Percentiles rank a stretch among this genome's conserved stretches.
Conservation (phyloP, 75 land plant genomes). For the Cupressus sempervirens region DNA sequence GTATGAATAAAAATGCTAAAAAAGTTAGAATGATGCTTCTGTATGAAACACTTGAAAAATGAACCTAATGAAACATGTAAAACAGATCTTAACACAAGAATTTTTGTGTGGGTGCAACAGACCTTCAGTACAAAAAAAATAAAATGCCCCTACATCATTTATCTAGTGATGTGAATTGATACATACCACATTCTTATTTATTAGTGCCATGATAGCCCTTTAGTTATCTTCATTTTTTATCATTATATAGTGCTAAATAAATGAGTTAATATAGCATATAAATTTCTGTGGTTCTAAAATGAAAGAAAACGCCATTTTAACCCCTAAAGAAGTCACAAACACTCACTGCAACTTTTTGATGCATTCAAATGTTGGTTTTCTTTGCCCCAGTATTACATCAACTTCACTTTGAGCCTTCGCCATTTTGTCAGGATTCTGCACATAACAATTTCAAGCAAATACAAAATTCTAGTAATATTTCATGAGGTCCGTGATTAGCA, state of each 20-base stretch:
- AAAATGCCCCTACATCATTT: not conserved
- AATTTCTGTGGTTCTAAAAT: not conserved
- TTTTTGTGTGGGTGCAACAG: not conserved
- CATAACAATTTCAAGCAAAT: not conserved
- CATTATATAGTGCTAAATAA: not conserved
- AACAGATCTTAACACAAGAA: no score
- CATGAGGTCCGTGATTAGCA: not conserved
- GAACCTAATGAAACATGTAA: no score
- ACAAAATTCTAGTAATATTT: not conserved
- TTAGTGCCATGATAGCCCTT: not conserved
- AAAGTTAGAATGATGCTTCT: no score
- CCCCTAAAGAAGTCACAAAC: not conserved
- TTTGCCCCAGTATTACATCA: conserved; percentile 70
- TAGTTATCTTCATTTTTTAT: not conserved
- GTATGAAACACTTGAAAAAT: no score
- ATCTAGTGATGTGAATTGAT: not conserved
- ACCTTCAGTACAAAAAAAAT: no score
- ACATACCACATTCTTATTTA: not conserved
- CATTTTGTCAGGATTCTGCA: conserved; percentile 86
- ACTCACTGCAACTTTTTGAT: conserved; percentile 76
- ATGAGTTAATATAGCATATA: not conserved
- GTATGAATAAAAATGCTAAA: no score
- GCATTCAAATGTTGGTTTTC: conserved; percentile 56
- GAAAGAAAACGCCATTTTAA: not conserved
- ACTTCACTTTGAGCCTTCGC: conserved; percentile 86